A percentile compares a stretch with the other conserved stretches of the same genome.
Evolutionary conservation across 257 asterid genomes (phyloP).

Genomic region (Scutellaria galericulata): DNA sequence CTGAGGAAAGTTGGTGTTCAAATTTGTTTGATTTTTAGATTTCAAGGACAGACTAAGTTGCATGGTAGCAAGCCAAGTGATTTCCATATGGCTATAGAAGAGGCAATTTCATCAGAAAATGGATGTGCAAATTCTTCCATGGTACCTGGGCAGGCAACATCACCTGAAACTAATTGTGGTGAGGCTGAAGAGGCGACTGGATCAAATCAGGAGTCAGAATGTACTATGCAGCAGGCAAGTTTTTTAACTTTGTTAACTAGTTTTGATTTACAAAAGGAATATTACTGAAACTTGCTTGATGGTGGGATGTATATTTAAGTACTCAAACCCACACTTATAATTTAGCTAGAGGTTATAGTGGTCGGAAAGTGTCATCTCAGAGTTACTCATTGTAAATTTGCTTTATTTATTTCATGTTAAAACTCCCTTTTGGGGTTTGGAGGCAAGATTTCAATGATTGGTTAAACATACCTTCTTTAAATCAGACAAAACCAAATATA

Average conservation of each 20-base stretch:
- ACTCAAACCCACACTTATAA: not conserved
- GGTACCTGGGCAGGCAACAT: slow-evolving; percentile 49
- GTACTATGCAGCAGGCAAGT: slow-evolving; percentile 70
- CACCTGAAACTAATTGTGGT: slow-evolving; percentile 41
- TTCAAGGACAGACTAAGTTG: slow-evolving; percentile 91
- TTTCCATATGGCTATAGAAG: slow-evolving; percentile 81
- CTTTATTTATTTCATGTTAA: slow-evolving; percentile 11
- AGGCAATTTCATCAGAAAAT: slow-evolving; percentile 71
- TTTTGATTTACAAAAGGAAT: slow-evolving; percentile 10
- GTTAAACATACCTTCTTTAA: not conserved
- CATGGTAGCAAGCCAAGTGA: slow-evolving; percentile 87
- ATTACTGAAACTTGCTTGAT: slow-evolving; percentile 23
- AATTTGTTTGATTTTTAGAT: slow-evolving; percentile 53
- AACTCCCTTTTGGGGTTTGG: slow-evolving; percentile 16
- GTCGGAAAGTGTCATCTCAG: not conserved
- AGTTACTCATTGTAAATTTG: slow-evolving; percentile 13
- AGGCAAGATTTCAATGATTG: not conserved
- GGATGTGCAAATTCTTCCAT: slow-evolving; percentile 47
- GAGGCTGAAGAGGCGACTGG: slow-evolving; percentile 80
- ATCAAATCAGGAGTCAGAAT: slow-evolving; percentile 72
- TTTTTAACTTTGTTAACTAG: slow-evolving; percentile 14
- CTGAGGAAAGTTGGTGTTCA: slow-evolving; percentile 20
- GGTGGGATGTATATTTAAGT: slow-evolving; percentile 23
- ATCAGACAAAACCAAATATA: slow-evolving; percentile 9
- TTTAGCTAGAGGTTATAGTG: not conserved